These are phyloP conservation scores for Parmales sp. DNA, from an alignment of 108 stramenopile genomes.

Conservation along the genomic window DNA sequence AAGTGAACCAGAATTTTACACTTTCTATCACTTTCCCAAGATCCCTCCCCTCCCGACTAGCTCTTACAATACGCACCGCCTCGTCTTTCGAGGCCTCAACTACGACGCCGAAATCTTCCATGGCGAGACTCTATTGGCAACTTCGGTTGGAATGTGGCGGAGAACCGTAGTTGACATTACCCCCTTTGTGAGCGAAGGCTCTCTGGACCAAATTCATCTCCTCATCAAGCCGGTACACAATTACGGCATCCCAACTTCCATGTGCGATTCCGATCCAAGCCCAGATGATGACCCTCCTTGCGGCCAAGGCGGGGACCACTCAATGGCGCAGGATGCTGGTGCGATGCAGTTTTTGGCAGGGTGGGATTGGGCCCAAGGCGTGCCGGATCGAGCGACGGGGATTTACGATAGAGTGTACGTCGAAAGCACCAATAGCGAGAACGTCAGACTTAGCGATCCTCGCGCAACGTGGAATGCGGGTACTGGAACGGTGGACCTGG, in stretches of 20 bases:
- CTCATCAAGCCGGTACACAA: not conserved
- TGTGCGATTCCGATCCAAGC: constrained; percentile 8
- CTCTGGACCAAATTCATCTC: too few relatives aligned
- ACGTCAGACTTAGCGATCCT: not conserved
- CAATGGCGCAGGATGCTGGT: constrained; percentile 33
- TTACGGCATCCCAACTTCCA: not conserved
- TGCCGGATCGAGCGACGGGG: constrained; percentile 39
- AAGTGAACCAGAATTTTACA: constrained; percentile 8
- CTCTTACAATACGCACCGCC: not conserved
- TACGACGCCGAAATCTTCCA: not conserved
- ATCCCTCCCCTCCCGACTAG: not conserved
- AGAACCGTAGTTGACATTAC: too few relatives aligned
- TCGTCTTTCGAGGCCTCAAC: constrained; percentile 2
- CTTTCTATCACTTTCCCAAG: not conserved
- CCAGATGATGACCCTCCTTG: not conserved
- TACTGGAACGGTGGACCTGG: not conserved
- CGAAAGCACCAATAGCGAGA: not conserved
- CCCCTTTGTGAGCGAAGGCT: too few relatives aligned
- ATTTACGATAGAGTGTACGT: constrained; percentile 28
- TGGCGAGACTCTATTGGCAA: not conserved
- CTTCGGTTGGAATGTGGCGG: too few relatives aligned
- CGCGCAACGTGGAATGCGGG: not conserved
- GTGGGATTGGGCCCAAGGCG: constrained; percentile 47
- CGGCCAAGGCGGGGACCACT: constrained; percentile 44
- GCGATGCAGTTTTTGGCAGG: constrained; percentile 40